Base-by-base conservation (phyloP, 2,329 filamentous ascomycete species). In the Xylaria multiplex region DNA sequence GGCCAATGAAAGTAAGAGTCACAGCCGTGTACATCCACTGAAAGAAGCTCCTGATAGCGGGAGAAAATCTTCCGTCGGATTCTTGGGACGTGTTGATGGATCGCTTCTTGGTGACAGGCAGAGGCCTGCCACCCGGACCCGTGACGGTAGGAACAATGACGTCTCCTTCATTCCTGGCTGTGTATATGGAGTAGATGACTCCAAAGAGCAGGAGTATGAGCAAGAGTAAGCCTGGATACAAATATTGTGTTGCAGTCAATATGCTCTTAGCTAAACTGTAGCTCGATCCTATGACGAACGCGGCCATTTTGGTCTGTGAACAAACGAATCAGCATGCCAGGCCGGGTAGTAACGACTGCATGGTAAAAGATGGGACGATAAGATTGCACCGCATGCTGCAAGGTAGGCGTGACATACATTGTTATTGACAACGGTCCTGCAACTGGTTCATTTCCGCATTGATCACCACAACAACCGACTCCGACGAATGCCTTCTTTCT, bases 71-170 rank as follows among this genome's bases (percentile, higher is more conserved):
- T 35, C 73, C 61, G 54, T 74, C 73, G 19, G 78, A 77, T 59
- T 80, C 77, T 69, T 80, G 79, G 54, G 80, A 75, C 79, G 82
- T 73, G 78, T 81, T 70, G 78, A 79, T 76, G 76, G 85, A 77
- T 80, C 83, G 80, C 77, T 82, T 82, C 76, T 89, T 91, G 66
- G 84, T 86, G 56, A 83, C 77, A n/a, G 93, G 93, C 60, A 97
- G 83, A 40, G 93, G 93, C 78, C 96, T 94, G 71, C 94, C 95
- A 62, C 93, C 94, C 1, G 94, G 93, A n/a, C 94, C 94, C 59
- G 85, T 89, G 70, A 86, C 79, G 37, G 79, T 82, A 24, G 83
- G 85, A 59, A 79, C 77, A 24, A 82, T 75, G 42, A 81, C 74
- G 68, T 83, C 80, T 43, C 85, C 84, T 64, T 83, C 81, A 59